Base-by-base conservation (phyloP, 2,329 filamentous ascomycete species). In the Colletotrichum phormii region DNA sequence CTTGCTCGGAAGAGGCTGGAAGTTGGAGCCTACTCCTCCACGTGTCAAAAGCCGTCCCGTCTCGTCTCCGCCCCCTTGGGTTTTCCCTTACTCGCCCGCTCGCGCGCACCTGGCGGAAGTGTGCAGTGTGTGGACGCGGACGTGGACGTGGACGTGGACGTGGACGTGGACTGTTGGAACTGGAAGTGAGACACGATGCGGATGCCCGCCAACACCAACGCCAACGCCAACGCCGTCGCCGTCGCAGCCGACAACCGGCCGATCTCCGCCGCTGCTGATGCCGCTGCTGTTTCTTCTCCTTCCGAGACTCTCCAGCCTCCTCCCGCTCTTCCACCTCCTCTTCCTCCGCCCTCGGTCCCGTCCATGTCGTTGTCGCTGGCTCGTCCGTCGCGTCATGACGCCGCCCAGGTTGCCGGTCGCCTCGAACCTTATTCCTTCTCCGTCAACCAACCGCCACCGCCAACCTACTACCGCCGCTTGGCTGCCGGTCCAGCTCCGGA, bases 121-220 rank as follows among this genome's bases (percentile, higher is more conserved):
- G 31, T 64, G 62, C 33, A 64, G 62, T 53, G 61, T 64, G 61
- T 24, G n/a, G n/a, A 63, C 46, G 61, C 13, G 49, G 60, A 62
- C 60, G 60, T 13, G 49, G 64, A n/a, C 46, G 49, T 37, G 66
- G 26, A 72, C 35, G 49, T 37, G 66, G 24, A 72, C 35, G 33
- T 35, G 29, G 26, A 63, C 60, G 60, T 24, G 49, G 60, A 62
- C 60, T 4, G 66, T 65, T 15, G 51, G 64, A 22, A 57, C 57
- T 42, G 67, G 26, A 72, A 55, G 49, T 73, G 66, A 73, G 71
- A 73, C 71, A 72, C 60, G 66, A 73, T 73, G 71, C 71, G 71
- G 66, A 71, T 73, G 71, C 60, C 66, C 60, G 71, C 66, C 60
- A 57, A 64, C 67, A 37, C 31, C 35, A 64, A 64, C 61, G 54